These are phyloP conservation scores for Fusarium newnesense DNA, from an alignment of 2,329 filamentous ascomycete genomes.

Conservation along the genomic window DNA sequence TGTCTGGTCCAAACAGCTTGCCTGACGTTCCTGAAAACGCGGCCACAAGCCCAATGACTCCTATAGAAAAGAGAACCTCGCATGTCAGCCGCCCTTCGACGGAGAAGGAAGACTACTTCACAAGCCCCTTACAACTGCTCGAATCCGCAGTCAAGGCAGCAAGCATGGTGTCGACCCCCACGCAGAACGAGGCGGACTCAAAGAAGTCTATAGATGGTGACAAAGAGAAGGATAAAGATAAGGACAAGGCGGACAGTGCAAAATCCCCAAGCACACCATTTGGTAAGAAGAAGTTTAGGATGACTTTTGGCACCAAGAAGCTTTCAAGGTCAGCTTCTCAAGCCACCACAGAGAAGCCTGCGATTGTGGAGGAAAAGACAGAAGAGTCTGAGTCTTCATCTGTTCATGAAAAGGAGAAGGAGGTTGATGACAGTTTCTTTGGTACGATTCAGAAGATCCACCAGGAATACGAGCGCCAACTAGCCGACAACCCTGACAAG, in stretches of 20 bases:
- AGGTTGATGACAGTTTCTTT: slow-evolving; percentile 78
- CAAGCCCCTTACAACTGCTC: slow-evolving; percentile 64
- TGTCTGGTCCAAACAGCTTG: slow-evolving; percentile 47
- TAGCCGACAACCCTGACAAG: slow-evolving; percentile 65
- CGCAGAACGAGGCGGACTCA: slow-evolving; percentile 61
- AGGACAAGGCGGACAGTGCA: slow-evolving; percentile 60
- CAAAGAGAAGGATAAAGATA: slow-evolving; percentile 58
- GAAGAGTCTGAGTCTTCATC: slow-evolving; percentile 73
- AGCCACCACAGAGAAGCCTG: slow-evolving; percentile 74
- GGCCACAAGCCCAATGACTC: slow-evolving; percentile 53
- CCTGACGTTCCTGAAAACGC: slow-evolving; percentile 61
- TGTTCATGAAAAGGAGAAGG: slow-evolving; percentile 76
- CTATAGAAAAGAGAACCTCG: slow-evolving; percentile 65
- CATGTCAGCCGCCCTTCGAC: slow-evolving; percentile 69
- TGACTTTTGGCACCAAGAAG: slow-evolving; percentile 88
- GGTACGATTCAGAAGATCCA: slow-evolving; percentile 79
- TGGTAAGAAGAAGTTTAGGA: slow-evolving; percentile 88
- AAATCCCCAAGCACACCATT: slow-evolving; percentile 74
- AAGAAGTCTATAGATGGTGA: slow-evolving; percentile 59
- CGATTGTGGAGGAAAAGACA: slow-evolving; percentile 79
- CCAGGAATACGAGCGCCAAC: slow-evolving; percentile 76
- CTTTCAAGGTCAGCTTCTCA: slow-evolving; percentile 73
- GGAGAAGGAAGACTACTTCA: slow-evolving; percentile 83
- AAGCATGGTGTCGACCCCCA: slow-evolving; percentile 57
- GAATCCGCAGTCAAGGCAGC: slow-evolving; percentile 59